Evolutionary conservation across 2,329 filamentous ascomycete genomes (phyloP).

Genomic region (Fusarium lateritium): DNA sequence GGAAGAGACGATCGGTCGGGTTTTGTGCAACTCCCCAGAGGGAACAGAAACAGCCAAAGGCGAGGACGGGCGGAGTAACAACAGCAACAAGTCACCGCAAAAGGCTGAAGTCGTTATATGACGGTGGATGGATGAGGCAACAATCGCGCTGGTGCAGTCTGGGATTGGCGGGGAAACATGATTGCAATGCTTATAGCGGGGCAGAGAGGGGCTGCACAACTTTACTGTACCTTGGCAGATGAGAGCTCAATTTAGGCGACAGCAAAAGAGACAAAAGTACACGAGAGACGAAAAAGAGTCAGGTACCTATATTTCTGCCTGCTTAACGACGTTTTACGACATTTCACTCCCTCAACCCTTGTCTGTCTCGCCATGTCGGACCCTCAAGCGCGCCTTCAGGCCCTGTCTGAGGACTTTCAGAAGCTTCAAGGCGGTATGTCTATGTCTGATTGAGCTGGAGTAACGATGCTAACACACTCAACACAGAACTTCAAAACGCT

Average conservation of each 20-base stretch:
- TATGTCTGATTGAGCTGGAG: not conserved
- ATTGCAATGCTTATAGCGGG: slow-evolving; percentile 55
- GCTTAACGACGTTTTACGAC: slow-evolving; percentile 15
- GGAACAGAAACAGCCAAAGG: slow-evolving; percentile 9
- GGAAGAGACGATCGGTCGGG: not conserved
- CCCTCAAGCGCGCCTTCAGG: slow-evolving; percentile 82
- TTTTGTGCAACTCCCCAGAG: slow-evolving; percentile 19
- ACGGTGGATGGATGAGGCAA: slow-evolving; percentile 43
- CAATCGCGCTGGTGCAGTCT: slow-evolving; percentile 39
- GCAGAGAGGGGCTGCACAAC: slow-evolving; percentile 51
- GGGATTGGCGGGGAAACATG: slow-evolving; percentile 60
- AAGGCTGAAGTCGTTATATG: slow-evolving; percentile 19
- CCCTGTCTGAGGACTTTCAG: slow-evolving; percentile 88
- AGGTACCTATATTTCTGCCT: slow-evolving; percentile 2
- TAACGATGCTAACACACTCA: slow-evolving; percentile 22
- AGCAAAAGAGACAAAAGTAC: slow-evolving; percentile 8
- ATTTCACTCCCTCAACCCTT: slow-evolving; percentile 6
- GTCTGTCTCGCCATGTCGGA: slow-evolving; percentile 71
- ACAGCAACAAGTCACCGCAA: slow-evolving; percentile 1
- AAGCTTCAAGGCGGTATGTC: slow-evolving; percentile 83
- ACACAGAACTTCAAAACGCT: slow-evolving; percentile 80
- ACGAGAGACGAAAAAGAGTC: not conserved
- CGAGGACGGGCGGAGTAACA: not conserved
- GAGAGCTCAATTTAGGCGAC: slow-evolving; percentile 37
- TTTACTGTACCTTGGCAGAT: slow-evolving; percentile 27